Conservation (phyloP, 2,329 filamentous ascomycete genomes). For the Rhexocercosporidium sp. region DNA sequence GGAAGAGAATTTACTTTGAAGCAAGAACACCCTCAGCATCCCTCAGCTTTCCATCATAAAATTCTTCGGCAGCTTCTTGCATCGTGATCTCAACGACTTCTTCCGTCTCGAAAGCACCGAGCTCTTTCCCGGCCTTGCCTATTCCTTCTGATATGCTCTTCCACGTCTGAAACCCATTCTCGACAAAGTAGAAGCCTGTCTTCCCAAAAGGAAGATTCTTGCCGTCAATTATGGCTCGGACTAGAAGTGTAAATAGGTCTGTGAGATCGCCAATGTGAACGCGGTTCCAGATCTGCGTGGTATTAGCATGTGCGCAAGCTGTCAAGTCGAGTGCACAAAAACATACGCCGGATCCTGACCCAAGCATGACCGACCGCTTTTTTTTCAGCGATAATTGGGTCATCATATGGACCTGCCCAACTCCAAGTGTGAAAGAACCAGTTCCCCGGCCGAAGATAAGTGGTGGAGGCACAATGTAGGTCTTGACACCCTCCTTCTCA, state of each 20-base stretch:
- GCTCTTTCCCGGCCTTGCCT: conserved; percentile 41
- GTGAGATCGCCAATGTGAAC: conserved; percentile 53
- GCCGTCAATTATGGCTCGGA: conserved; percentile 42
- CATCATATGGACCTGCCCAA: conserved; percentile 47
- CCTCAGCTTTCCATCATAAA: conserved; percentile 30
- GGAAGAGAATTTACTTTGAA: conserved; percentile 36
- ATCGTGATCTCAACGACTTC: conserved; percentile 39
- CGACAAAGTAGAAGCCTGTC: conserved; percentile 50
- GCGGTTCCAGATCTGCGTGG: conserved; percentile 45
- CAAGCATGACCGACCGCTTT: conserved; percentile 44
- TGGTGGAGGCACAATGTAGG: conserved; percentile 52
- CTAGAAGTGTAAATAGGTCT: conserved; percentile 47
- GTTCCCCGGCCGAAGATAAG: conserved; percentile 53
- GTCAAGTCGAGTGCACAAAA: no score
- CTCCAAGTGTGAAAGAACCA: conserved; percentile 48
- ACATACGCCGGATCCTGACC: conserved; percentile 42
- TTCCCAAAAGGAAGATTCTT: conserved; percentile 44
- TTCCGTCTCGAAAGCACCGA: conserved; percentile 41
- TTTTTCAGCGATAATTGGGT: conserved; percentile 41
- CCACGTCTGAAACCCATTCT: conserved; percentile 49
- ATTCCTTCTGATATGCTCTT: conserved; percentile 45
- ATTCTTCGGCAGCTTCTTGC: conserved; percentile 39
- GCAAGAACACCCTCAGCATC: conserved; percentile 45
- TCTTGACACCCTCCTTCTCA: conserved; percentile 48
- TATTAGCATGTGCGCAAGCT: background rate